Conservation (phyloP, 805 yeast genomes). For the Myxozyma vanderwaltii region DNA sequence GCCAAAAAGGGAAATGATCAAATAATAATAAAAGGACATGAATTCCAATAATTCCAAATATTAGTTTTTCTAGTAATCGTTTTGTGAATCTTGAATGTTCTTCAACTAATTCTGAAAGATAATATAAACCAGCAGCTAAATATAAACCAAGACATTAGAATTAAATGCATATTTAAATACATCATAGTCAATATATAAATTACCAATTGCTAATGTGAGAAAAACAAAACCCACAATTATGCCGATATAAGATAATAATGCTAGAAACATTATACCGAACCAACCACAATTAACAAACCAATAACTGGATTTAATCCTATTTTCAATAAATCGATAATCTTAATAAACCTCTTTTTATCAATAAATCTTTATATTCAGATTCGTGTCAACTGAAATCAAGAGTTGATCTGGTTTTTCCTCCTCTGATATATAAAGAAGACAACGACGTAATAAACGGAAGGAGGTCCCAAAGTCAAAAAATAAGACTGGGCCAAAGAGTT, state of each 20-base stretch:
- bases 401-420: too few relatives aligned
- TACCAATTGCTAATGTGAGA: conserved; percentile 54
- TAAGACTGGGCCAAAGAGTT: too few relatives aligned
- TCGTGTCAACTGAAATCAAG: too few relatives aligned
- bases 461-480: too few relatives aligned
- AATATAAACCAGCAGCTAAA: conserved; percentile 86
- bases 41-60: conserved; percentile 59
- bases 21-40: conserved; percentile 62
- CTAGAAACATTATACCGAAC: conserved; percentile 53
- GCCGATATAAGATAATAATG: conserved; percentile 62
- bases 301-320: too few relatives aligned
- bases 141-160: conserved; percentile 30
- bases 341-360: too few relatives aligned
- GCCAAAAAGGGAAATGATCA: conserved; percentile 77
- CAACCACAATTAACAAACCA: too few relatives aligned
- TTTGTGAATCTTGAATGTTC: conserved; percentile 88
- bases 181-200: conserved; percentile 9
- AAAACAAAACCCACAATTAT: conserved; percentile 61
- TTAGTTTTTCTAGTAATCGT: conserved; percentile 62
- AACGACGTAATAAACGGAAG: too few relatives aligned
- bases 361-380: too few relatives aligned
- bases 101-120: conserved; percentile 87
- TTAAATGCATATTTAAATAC: conserved; percentile 48
- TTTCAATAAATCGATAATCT: too few relatives aligned
- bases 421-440: too few relatives aligned